Evolutionary conservation across 2,329 filamentous ascomycete genomes (phyloP).

Genomic region (Colletotrichum gloeosporioides): DNA sequence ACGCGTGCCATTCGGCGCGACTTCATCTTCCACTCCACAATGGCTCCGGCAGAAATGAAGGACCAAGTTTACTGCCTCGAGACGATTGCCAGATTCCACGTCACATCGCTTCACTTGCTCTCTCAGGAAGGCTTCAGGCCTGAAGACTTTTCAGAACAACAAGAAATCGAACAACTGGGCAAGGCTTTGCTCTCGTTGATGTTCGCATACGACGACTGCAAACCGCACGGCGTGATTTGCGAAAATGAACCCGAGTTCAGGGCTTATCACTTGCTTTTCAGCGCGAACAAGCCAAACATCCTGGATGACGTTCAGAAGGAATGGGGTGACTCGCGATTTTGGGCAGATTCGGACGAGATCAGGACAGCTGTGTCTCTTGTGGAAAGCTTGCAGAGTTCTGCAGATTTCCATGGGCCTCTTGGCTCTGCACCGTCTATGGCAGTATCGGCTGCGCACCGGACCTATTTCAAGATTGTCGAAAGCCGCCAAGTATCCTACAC

Average conservation of each 20-base stretch:
- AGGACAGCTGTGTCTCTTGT: constrained; percentile 66
- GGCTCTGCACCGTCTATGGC: constrained; percentile 53
- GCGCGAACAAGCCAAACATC: constrained; percentile 63
- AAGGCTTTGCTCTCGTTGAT: constrained; percentile 70
- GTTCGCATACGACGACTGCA: constrained; percentile 71
- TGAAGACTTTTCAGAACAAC: constrained; percentile 69
- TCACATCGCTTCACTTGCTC: constrained; percentile 67
- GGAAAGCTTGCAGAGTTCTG: constrained; percentile 64
- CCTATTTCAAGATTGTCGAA: constrained; percentile 66
- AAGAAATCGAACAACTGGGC: constrained; percentile 71
- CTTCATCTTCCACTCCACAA: constrained; percentile 70
- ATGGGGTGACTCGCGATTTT: constrained; percentile 59
- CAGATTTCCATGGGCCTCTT: constrained; percentile 62
- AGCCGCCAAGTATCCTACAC: constrained; percentile 66
- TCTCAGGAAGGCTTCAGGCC: constrained; percentile 60
- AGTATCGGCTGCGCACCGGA: constrained; percentile 53
- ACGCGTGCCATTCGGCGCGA: constrained; percentile 72
- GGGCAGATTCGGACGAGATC: constrained; percentile 61
- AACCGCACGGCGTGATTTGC: constrained; percentile 60
- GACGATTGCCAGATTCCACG: constrained; percentile 71
- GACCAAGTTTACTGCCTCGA: constrained; percentile 69
- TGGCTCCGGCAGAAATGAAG: constrained; percentile 61
- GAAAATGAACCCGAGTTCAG: constrained; percentile 71
- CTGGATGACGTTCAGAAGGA: constrained; percentile 57
- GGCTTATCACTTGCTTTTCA: constrained; percentile 68